Conservation (phyloP, 2,329 filamentous ascomycete genomes). For the Sporothrix sp. region DNA sequence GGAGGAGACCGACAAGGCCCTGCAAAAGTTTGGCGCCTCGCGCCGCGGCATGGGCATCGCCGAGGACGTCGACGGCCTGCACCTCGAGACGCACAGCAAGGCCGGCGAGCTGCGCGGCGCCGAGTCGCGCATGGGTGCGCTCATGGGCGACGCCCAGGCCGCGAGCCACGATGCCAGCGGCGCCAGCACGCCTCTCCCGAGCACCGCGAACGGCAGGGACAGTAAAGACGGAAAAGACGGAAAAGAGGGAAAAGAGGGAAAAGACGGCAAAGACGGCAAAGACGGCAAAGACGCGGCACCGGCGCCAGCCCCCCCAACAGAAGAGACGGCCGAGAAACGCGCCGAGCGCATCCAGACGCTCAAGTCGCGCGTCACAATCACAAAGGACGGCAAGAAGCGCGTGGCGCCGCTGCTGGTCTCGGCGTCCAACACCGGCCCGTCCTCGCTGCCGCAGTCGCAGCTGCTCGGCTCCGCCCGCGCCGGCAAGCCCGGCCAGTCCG, state of each 20-base stretch:
- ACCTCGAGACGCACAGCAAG: constrained; percentile 85
- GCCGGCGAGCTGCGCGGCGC: constrained; percentile 81
- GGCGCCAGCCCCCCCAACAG: constrained; percentile 5
- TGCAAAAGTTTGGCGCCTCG: constrained; percentile 86
- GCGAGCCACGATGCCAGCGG: constrained; percentile 20
- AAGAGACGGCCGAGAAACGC: constrained; percentile 42
- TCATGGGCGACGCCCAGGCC: constrained; percentile 74
- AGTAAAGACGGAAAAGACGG: constrained; percentile 23
- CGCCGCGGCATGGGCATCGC: constrained; percentile 82
- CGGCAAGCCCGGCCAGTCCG: constrained; percentile 52
- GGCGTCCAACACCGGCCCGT: constrained; percentile 75
- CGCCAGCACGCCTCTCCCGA: too few relatives aligned
- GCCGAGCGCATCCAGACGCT: constrained; percentile 49
- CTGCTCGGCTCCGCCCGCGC: constrained; percentile 63
- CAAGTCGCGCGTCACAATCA: constrained; percentile 87
- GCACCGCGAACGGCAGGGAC: constrained; percentile 26
- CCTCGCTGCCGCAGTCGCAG: constrained; percentile 80
- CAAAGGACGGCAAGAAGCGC: constrained; percentile 93
- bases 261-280: constrained; percentile 18
- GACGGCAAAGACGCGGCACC: constrained; percentile 2
- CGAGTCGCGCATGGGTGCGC: constrained; percentile 92
- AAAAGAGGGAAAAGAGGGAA: constrained; percentile 17
- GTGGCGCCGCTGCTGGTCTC: constrained; percentile 88
- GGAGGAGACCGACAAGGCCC: constrained; percentile 82
- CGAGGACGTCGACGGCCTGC: constrained; percentile 81